Evolutionary conservation across 495 filamentous ascomycete genomes (phyloP), one percentile per base, ranked within the genome.

Genomic region (Aspergillus saccharolyticus): DNA sequence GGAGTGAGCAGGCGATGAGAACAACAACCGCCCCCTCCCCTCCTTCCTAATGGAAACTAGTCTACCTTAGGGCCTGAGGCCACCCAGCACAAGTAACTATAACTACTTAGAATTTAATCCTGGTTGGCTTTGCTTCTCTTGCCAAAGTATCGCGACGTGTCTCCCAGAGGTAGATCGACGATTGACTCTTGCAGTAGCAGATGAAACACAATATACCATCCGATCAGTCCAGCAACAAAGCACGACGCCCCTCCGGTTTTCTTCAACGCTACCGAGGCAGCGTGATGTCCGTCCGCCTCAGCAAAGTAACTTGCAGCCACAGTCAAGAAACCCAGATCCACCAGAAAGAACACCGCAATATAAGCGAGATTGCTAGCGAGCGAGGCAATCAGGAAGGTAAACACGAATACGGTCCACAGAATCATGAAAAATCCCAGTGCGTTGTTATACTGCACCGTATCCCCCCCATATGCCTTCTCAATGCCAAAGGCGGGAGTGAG

Each of bases 121-220:
- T 55, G 10, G 4, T 39, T 24, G 9, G n/a, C 1, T 28, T 55
- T 48, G 58, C 53, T 60, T 53, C 56, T 69, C 59, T 60, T 74
- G 14, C 60, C 60, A 64, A 79, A 79, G 48, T 66, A 73, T 1
- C 70, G 61, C 45, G 69, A 72, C 14, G 74, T 80, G 64, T 80
- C 78, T 20, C 78, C 76, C 61, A 79, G 60, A 1, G 76, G 75
- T 44, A 79, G 61, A 21, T 70, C 66, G 18, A 78, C 59, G 42
- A 79, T 51, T 15, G 72, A 68, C 24, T 77, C 72, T 60, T 77
- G 67, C 56, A 76, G 65, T 65, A 79, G 61, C 39, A 78, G 59
- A 60, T 77, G 74, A n/a, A 66, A 73, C 6, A 76, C 70, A 25
- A 76, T 76, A 66, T 79, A 80, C 69, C 75, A 81, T 1, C 78